Evolutionary conservation across 2,329 filamentous ascomycete species (phyloP), one percentile per base, ranked within the genome.

Genomic region (Trichophyton equinum): DNA sequence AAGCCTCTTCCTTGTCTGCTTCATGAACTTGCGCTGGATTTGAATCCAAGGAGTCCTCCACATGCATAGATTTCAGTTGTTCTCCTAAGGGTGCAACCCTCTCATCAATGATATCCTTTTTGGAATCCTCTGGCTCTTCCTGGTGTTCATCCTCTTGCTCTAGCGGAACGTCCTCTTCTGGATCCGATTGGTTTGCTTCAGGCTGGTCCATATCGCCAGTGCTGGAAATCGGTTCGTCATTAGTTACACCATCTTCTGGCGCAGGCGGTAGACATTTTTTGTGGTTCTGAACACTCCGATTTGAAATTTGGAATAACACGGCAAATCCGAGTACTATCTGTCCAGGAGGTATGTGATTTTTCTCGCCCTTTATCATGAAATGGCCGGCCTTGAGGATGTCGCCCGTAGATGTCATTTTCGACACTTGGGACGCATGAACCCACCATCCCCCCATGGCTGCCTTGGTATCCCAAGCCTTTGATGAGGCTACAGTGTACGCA

Each of bases 391-490:
- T 82, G 5, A 99, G 75, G 67, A 89, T 92, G 66, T 95, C 91
- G 25, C 92, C 92, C 0, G 82, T 84, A 0, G 85, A 80, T 0
- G 87, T 86, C 38, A 85, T 89, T 75, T 97, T 97, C 8, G 88
- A 90, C 0, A 99, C 89, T 72, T 97, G 91, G 60, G 92, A 86
- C 1, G 89, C 87, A 64, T 86, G 85, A 0, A 95, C 92, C 94
- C 94, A 99, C 87, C 89, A 99, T 7, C 92, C 91, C 18, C 88
- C 87, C 88, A 97, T 95, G 15, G 90, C 84, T 7, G 92, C 92
- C 73, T 99, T 99, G 1, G 89, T 92, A 63, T 97, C 94, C 94
- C 94, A 99, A 0, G 92, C 94, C 61, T 80, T 86, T 0, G 91
- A 96, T 7, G 89, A 88, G 64, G 89, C 89, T 4, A 99, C 88